These are phyloP conservation scores for Prunus dulcis DNA, from an alignment of 306 rosid genomes.

Conservation along the genomic window DNA sequence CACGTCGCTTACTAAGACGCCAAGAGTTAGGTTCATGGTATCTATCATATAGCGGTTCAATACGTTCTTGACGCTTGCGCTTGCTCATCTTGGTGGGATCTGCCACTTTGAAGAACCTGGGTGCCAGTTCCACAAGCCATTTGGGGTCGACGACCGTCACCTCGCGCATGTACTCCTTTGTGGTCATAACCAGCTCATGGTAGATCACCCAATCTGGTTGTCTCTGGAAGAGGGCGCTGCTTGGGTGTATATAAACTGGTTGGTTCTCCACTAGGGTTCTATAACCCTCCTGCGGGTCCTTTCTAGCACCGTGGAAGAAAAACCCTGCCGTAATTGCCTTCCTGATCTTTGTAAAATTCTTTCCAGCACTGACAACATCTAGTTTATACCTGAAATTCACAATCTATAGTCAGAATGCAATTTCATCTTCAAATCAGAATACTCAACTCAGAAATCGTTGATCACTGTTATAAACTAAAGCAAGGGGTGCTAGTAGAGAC, in stretches of 20 bases:
- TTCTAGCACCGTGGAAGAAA: constrained; percentile 3
- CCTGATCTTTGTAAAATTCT: constrained; percentile 2
- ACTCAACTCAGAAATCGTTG: neutral
- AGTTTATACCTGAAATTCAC: constrained; percentile 26
- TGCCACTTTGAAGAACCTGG: neutral
- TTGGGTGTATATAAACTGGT: neutral
- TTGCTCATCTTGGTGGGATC: constrained; percentile 2
- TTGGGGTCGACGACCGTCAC: neutral
- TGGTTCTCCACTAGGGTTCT: neutral
- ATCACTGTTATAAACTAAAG: neutral
- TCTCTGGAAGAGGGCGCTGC: neutral
- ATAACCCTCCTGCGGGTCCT: neutral
- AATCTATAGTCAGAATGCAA: neutral
- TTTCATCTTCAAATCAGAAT: neutral
- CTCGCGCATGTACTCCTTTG: constrained; percentile 4
- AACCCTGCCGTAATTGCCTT: neutral
- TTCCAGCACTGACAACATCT: neutral
- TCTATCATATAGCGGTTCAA: neutral
- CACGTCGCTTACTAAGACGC: constrained; percentile 61
- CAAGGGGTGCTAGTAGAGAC: neutral
- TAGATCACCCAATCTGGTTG: constrained; percentile 1
- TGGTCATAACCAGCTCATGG: neutral
- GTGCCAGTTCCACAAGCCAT: neutral
- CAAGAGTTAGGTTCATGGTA: constrained; percentile 27
- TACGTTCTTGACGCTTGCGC: neutral